A percentile compares a stretch with the other conserved stretches of the same genome.
These are phyloP conservation scores for Nyssa sinensis DNA, from an alignment of 148 eudicot genomes.

Conservation along the genomic window DNA sequence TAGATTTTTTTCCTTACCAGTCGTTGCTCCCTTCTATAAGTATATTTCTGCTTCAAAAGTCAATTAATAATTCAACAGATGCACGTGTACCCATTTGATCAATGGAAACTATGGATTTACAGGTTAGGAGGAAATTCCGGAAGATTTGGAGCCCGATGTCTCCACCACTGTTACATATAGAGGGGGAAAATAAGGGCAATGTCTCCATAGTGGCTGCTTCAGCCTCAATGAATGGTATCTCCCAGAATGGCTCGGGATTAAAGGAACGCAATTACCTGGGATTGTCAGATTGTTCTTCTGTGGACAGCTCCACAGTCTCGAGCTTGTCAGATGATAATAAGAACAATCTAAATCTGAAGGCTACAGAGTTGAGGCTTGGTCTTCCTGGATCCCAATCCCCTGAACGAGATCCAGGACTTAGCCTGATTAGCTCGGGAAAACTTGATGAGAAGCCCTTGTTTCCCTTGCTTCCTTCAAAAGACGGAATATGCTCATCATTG, in stretches of 20 bases:
- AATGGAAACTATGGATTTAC: background rate
- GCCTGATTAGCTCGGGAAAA: constrained; percentile 44
- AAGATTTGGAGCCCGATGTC: constrained; percentile 52
- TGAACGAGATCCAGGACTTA: constrained; percentile 51
- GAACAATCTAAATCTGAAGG: constrained; percentile 65
- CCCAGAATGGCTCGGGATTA: constrained; percentile 32
- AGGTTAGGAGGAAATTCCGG: constrained; percentile 15
- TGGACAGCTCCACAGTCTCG: constrained; percentile 66
- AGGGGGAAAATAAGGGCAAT: constrained; percentile 64
- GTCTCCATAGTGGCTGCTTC: constrained; percentile 46
- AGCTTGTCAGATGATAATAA: constrained; percentile 51
- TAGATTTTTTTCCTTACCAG: background rate
- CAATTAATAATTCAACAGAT: background rate
- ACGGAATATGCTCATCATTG: constrained; percentile 38
- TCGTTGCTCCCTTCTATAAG: background rate
- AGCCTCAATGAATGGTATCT: constrained; percentile 30
- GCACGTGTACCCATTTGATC: background rate
- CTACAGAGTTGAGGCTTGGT: constrained; percentile 91
- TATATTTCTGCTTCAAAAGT: background rate
- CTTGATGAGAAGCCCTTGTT: constrained; percentile 83
- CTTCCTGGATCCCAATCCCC: constrained; percentile 95
- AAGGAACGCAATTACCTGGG: constrained; percentile 83
- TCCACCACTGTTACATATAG: constrained; percentile 64
- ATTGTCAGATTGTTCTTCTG: constrained; percentile 78
- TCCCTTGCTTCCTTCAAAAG: constrained; percentile 74